Evolutionary conservation across 495 filamentous ascomycete genomes (phyloP), one percentile per base, ranked within the genome.

Genomic region (Talaromyces thailandensis): DNA sequence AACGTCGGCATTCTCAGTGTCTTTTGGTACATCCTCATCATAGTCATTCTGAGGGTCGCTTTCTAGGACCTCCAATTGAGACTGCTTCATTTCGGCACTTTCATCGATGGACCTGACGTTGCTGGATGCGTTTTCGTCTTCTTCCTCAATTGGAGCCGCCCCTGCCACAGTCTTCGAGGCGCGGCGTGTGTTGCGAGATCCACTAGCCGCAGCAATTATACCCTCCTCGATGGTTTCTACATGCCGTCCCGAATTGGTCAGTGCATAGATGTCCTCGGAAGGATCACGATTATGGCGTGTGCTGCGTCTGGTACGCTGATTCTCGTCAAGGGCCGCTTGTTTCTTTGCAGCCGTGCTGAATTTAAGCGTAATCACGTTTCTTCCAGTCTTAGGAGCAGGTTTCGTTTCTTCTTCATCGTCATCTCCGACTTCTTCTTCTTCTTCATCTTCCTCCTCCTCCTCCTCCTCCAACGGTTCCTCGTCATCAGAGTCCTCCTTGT

Each of bases 211-310:
- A 64, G 84, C 91, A 43, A 71, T 79, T 12, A 89, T 91, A 45
- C 82, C 84, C 29, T 81, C 76, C 61, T 81, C 72, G 29, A 86
- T 76, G 14, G 82, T 76, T 60, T 82, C 68, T 61, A 86, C 83
- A 69, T 95, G 90, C 66, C 80, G 84, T 12, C 92, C 92, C 2
- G 91, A 95, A 67, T 86, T 87, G 0, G 90, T 86, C 32, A 96
- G 76, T 18, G 81, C 85, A 48, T 86, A 75, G 14, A 88, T 79
- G 16, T 87, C 81, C 43, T 84, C 83, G 5, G 80, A 78, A 8
- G 82, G 75, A 61, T 83, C 84, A 50, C 84, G 82, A 21, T 79
- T 82, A 6, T 82, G 80, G 18, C 86, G 83, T 64, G 85, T 87
- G 37, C 77, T 84, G 60, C 84, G 79, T 57, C 84, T 75, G 14